These are phyloP conservation scores for Diplodia mutila DNA, from an alignment of 2,329 filamentous ascomycete species.

Conservation along the genomic window DNA sequence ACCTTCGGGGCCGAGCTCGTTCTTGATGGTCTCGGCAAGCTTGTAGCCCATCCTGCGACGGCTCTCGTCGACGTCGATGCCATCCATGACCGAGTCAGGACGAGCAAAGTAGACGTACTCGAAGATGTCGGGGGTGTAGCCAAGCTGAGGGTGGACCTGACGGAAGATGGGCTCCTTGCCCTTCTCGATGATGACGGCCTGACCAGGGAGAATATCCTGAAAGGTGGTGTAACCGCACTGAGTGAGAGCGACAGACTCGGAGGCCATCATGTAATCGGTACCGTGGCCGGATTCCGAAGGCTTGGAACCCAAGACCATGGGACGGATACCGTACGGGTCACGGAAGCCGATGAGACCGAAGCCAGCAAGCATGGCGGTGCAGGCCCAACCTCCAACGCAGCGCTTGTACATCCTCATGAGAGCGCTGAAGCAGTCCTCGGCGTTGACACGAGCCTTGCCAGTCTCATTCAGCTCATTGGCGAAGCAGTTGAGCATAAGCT, in stretches of 20 bases:
- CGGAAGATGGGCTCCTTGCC: constrained; percentile 72
- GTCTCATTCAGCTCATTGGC: constrained; percentile 80
- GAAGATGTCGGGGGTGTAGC: constrained; percentile 84
- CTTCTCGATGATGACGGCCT: constrained; percentile 85
- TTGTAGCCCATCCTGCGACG: constrained; percentile 85
- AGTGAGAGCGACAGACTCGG: constrained; percentile 80
- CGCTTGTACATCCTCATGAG: constrained; percentile 72
- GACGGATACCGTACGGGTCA: constrained; percentile 80
- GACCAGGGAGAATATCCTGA: constrained; percentile 76
- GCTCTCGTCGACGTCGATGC: constrained; percentile 82
- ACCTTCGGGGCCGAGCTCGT: constrained; percentile 68
- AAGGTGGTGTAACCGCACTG: constrained; percentile 81
- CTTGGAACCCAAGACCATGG: constrained; percentile 76
- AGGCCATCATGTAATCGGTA: constrained; percentile 88
- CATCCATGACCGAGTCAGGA: constrained; percentile 81
- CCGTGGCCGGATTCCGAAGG: constrained; percentile 67
- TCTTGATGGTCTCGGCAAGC: constrained; percentile 72
- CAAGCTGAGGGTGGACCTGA: constrained; percentile 69
- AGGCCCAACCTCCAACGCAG: constrained; percentile 77
- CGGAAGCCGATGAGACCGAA: constrained; percentile 81
- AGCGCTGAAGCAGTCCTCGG: constrained; percentile 74
- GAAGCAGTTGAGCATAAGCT: constrained; percentile 87
- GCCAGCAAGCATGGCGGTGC: constrained; percentile 79
- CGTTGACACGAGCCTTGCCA: constrained; percentile 78
- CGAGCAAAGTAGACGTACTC: constrained; percentile 88